Percentiles rank a stretch among this genome's conserved stretches.
These are phyloP conservation scores for Hypoxylon sp. DNA, from an alignment of 2,329 filamentous ascomycete species.

Conservation along the genomic window DNA sequence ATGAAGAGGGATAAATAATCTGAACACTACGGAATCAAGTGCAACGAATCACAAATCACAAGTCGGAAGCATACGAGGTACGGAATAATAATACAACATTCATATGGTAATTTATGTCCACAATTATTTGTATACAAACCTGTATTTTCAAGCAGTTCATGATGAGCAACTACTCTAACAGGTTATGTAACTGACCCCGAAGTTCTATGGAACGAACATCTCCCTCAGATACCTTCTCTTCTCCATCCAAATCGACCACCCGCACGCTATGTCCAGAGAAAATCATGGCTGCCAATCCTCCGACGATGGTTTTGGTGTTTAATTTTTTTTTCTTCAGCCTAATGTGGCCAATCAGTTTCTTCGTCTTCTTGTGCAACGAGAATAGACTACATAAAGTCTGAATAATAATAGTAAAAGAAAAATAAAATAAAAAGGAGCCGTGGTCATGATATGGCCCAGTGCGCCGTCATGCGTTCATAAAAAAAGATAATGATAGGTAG, in stretches of 20 bases:
- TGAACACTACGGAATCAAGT: too few relatives aligned
- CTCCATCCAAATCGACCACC: slow-evolving; percentile 34
- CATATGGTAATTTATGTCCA: slow-evolving; percentile 44
- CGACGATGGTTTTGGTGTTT: slow-evolving; percentile 14
- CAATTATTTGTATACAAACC: slow-evolving; percentile 51
- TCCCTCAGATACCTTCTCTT: slow-evolving; percentile 31
- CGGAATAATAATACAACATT: too few relatives aligned
- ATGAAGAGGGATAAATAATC: too few relatives aligned
- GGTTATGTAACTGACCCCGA: slow-evolving; percentile 29
- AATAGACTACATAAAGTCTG: slow-evolving; percentile 24
- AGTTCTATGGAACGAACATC: slow-evolving; percentile 32
- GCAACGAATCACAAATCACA: too few relatives aligned
- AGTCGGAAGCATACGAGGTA: too few relatives aligned
- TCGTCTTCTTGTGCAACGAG: slow-evolving; percentile 30
- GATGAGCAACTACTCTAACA: slow-evolving; percentile 25
- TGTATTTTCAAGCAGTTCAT: slow-evolving; percentile 14
- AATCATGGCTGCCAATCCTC: slow-evolving; percentile 34
- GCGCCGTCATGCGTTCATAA: slow-evolving; percentile 42
- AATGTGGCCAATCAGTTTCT: slow-evolving; percentile 32
- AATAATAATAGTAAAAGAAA: background rate
- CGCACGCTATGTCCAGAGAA: slow-evolving; percentile 42
- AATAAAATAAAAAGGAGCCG: slow-evolving; percentile 26
- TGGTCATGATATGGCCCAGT: slow-evolving; percentile 36
- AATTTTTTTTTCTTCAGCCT: slow-evolving; percentile 22
- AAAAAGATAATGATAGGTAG: slow-evolving; percentile 34